Evolutionary conservation across 2,329 filamentous ascomycete genomes (phyloP).

Genomic region (Botrytis fragariae): DNA sequence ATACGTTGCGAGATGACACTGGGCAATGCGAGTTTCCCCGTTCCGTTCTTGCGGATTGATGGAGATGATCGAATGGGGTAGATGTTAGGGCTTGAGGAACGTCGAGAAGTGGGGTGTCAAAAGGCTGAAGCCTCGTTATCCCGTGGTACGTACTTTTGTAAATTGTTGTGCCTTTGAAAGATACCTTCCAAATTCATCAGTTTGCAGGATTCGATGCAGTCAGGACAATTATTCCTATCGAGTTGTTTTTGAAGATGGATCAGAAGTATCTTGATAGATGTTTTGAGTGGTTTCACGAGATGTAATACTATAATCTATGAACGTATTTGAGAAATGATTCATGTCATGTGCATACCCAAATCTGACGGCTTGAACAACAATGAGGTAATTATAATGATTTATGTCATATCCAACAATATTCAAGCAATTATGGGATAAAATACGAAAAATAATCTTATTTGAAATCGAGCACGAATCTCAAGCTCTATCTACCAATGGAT

Average conservation of each 20-base stretch:
- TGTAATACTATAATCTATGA: too few species aligned
- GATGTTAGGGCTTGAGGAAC: background rate
- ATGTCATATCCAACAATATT: too few species aligned
- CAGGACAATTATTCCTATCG: background rate
- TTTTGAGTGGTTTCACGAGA: too few species aligned
- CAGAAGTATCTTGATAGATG: too few species aligned
- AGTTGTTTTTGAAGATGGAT: background rate
- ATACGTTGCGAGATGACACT: constrained; percentile 1
- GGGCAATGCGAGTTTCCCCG: background rate
- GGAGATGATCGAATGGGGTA: background rate
- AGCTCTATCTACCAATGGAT: background rate
- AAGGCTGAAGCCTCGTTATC: background rate
- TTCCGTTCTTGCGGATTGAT: background rate
- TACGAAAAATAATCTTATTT: background rate
- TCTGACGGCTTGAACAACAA: background rate
- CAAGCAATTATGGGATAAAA: too few species aligned
- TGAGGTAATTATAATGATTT: too few species aligned
- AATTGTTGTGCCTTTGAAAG: background rate
- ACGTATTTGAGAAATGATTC: too few species aligned
- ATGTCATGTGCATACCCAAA: background rate
- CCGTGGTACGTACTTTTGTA: background rate
- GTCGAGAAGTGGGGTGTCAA: background rate
- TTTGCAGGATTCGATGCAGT: background rate
- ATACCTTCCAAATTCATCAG: background rate
- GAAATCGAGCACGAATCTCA: too few species aligned